Base-by-base conservation (phyloP, 345 rosid species). In the Murraya paniculata region DNA sequence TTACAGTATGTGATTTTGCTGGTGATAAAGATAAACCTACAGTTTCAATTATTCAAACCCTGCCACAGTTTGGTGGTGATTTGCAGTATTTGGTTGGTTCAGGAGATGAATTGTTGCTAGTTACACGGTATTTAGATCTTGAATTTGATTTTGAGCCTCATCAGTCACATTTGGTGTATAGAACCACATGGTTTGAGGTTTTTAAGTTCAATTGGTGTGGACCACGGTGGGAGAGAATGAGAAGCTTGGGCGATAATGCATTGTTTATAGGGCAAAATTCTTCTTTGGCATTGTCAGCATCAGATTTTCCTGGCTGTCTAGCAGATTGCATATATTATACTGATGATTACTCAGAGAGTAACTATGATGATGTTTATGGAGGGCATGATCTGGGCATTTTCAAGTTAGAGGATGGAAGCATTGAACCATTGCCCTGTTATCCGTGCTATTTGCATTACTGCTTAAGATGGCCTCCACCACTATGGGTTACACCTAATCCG, bases 401-500 rank as follows among this genome's bases (percentile, higher is more conserved):
- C 84, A 85, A 74, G 71, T 56, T 88, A 36, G 28, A 31, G 35
- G 89, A 87, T 71, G 79, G 74, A 41, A 76, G 86, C 77, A 77
- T 89, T n/a, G 85, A 91, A 28, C 79, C 83, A n/a, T 82, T 89
- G 78, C 85, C 88, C 22, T 81, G 90, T 74, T 88, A 73, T 80
- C 67, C 82, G 0, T 53, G 67, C 39, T 69, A 68, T 72, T 75
- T 36, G 14, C 69, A 74, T 38, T 66, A 80, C 14, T 39, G 35
- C 11, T 27, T 76, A 24, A 59, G 30, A 14, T 78, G 85, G 89
- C 84, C 89, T 68, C 85, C 89, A 1, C 89, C 90, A 4, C 64
- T 91, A 18, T 91, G 91, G 93, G 80, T 91, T 73, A 69, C 91
- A 0, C 95, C 89, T 0, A 83, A 80, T 83, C 93, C 90, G 8